Evolutionary conservation across 1,284 basidiomycete genomes (phyloP).

Genomic region (Xerocomus alliaceus): DNA sequence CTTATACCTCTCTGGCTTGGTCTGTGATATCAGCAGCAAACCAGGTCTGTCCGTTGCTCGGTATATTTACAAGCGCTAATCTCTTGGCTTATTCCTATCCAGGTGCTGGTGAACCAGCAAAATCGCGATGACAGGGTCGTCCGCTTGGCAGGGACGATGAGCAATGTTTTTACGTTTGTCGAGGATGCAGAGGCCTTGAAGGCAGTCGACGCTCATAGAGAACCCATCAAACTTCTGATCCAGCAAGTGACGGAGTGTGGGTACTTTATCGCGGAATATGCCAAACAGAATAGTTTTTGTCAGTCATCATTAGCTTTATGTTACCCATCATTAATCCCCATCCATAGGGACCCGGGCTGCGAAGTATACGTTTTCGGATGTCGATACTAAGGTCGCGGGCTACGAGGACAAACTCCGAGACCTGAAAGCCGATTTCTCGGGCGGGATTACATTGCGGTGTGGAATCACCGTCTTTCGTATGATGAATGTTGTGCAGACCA

Average conservation of each 20-base stretch:
- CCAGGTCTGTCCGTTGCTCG: slow-evolving; percentile 11
- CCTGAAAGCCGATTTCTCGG: slow-evolving; percentile 25
- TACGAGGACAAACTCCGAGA: slow-evolving; percentile 29
- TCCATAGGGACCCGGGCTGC: slow-evolving; percentile 19
- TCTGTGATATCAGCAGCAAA: slow-evolving; percentile 32
- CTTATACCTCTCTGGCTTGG: slow-evolving; percentile 28
- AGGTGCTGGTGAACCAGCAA: slow-evolving; percentile 30
- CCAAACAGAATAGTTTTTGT: slow-evolving; percentile 30
- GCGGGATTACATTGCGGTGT: slow-evolving; percentile 20
- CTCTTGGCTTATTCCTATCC: neutral
- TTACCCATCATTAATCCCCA: neutral
- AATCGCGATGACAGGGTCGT: slow-evolving; percentile 18
- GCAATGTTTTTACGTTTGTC: slow-evolving; percentile 21
- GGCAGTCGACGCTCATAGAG: slow-evolving; percentile 4
- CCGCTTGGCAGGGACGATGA: slow-evolving; percentile 21
- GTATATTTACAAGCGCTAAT: neutral
- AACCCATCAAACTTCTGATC: slow-evolving; percentile 17
- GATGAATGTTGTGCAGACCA: slow-evolving; percentile 26
- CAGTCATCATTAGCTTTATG: neutral
- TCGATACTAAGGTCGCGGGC: slow-evolving; percentile 21
- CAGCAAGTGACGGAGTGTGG: slow-evolving; percentile 36
- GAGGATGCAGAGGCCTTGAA: slow-evolving; percentile 15
- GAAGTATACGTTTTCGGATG: slow-evolving; percentile 28
- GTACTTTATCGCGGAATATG: slow-evolving; percentile 33
- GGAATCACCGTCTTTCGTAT: slow-evolving; percentile 27